phyloP scores from a whole-genome alignment of 306 rosid genomes.

The Sphenostylis stenocarpa region DNA sequence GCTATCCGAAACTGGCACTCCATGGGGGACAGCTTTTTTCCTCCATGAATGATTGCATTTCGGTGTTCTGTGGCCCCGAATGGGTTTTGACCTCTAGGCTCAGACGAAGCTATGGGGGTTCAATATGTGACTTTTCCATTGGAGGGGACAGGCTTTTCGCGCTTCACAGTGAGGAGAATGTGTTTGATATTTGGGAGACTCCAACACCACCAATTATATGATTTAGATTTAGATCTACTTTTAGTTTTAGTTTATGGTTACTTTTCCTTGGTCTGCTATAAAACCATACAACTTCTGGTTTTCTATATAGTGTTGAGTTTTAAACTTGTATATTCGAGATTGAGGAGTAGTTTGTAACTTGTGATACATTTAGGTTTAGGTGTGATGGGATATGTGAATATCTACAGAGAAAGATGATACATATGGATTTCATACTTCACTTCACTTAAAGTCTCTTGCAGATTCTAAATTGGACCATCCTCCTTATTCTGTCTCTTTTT shows the following conservation, averaged over 20 bases:
- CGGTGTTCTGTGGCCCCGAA: conserved; percentile 89
- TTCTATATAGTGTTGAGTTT: conserved; percentile 18
- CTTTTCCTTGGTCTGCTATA: conserved; percentile 25
- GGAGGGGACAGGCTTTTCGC: conserved; percentile 97
- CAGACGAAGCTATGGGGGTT: conserved; percentile 78
- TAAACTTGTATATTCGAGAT: conserved; percentile 28
- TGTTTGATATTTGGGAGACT: conserved; percentile 96
- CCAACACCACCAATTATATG: conserved; percentile 68
- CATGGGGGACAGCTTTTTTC: conserved; percentile 93
- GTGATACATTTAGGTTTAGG: conserved; percentile 16
- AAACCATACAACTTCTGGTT: conserved; percentile 27
- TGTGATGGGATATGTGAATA: conserved; percentile 29
- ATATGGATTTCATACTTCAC: conserved; percentile 23
- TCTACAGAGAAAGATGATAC: conserved; percentile 3
- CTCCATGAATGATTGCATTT: conserved; percentile 88
- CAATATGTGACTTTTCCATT: conserved; percentile 90
- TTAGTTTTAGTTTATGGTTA: not conserved
- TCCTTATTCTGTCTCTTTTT: conserved; percentile 11
- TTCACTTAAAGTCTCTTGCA: conserved; percentile 9
- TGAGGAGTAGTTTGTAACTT: conserved; percentile 12
- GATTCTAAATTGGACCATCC: conserved; percentile 27
- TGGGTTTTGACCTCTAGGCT: conserved; percentile 90
- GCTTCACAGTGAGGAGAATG: conserved; percentile 90
- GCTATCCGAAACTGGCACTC: conserved; percentile 84
- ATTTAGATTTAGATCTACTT: conserved; percentile 22